Evolutionary conservation across 441 rosid genomes (phyloP).

Genomic region (Rhodomyrtus psidioides): DNA sequence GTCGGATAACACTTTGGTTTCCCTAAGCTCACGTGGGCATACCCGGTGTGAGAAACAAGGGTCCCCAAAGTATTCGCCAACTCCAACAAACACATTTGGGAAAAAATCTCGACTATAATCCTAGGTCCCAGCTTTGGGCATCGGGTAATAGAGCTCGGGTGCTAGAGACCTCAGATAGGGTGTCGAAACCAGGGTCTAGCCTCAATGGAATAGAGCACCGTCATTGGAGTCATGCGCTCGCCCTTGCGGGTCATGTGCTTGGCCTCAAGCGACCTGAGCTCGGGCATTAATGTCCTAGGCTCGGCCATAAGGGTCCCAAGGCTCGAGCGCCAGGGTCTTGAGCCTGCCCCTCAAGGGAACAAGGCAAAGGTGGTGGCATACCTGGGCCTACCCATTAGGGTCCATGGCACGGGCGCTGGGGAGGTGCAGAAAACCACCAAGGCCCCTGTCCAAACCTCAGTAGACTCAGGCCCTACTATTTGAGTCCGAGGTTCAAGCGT

Average conservation of each 20-base stretch:
- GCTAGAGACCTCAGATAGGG: background rate
- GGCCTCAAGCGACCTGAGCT: no score
- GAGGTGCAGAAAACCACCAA: background rate
- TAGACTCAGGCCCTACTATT: background rate
- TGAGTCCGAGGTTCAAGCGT: background rate
- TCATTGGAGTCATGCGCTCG: no score
- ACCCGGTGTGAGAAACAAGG: no score
- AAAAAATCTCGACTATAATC: no score
- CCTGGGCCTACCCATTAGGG: background rate
- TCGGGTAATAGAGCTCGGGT: background rate
- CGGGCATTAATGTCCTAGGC: no score
- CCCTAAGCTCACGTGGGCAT: no score
- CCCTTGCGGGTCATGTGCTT: no score
- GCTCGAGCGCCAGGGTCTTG: no score
- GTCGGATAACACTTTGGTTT: no score
- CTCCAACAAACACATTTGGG: background rate
- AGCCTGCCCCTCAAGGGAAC: background rate
- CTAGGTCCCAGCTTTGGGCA: background rate
- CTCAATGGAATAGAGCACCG: background rate
- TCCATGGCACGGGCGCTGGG: background rate
- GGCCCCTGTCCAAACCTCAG: background rate
- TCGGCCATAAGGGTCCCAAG: no score
- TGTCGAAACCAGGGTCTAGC: background rate
- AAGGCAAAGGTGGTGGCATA: background rate
- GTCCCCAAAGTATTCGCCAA: no score